A percentile compares a stretch with the other conserved stretches of the same genome.
Evolutionary conservation across 1,284 basidiomycete genomes (phyloP).

Genomic region (Ustilago vetiveriae): DNA sequence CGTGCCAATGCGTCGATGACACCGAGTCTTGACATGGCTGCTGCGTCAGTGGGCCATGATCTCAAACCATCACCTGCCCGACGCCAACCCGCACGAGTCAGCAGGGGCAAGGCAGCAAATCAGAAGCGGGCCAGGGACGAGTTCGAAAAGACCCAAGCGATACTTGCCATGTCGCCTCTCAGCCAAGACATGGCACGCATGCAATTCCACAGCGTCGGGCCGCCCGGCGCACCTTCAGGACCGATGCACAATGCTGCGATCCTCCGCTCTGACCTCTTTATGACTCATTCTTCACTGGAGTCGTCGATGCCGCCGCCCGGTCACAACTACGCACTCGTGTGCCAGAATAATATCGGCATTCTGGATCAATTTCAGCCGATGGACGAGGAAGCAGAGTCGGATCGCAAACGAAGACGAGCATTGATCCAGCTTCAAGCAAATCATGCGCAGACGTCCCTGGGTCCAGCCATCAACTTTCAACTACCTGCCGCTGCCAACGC

Average conservation of each 20-base stretch:
- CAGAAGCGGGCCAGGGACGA: conserved; percentile 32
- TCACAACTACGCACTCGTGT: conserved; percentile 5
- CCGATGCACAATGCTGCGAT: conserved; percentile 10
- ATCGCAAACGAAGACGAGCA: conserved; percentile 31
- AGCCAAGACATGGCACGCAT: conserved; percentile 38
- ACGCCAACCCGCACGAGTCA: conserved; percentile 14
- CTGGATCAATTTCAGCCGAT: neutral
- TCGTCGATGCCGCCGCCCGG: conserved; percentile 19
- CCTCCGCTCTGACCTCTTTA: conserved; percentile 17
- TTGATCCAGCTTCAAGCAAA: conserved; percentile 2
- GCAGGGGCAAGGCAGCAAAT: conserved; percentile 18
- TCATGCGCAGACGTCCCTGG: conserved; percentile 18
- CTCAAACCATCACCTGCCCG: conserved; percentile 5
- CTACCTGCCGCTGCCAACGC: conserved; percentile 3
- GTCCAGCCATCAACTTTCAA: conserved; percentile 22
- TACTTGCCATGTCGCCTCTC: conserved; percentile 32
- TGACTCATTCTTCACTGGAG: neutral
- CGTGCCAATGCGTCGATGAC: neutral
- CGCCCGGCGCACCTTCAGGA: neutral
- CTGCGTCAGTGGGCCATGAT: neutral
- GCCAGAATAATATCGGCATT: neutral
- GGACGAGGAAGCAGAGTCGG: conserved; percentile 14
- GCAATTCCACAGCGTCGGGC: conserved; percentile 30
- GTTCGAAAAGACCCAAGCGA: conserved; percentile 7
- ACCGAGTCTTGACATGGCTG: neutral